Conservation (phyloP, 2,329 filamentous ascomycete species). For the Phaeophleospora eucalypticola region DNA sequence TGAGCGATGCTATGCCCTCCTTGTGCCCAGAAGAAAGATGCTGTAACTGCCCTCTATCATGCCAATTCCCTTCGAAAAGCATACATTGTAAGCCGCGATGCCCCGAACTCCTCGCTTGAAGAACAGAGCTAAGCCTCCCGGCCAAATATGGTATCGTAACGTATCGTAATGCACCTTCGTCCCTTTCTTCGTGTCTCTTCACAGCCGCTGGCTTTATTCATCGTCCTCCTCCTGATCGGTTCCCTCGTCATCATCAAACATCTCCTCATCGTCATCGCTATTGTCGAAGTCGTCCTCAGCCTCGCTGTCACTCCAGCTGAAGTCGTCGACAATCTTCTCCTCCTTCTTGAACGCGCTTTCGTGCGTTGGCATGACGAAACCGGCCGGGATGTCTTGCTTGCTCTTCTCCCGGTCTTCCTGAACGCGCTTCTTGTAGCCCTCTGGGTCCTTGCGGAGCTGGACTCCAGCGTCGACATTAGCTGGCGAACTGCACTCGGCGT, state of each 20-base stretch:
- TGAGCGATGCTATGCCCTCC: neutral
- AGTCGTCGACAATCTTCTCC: constrained; percentile 57
- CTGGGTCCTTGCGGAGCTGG: constrained; percentile 70
- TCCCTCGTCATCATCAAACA: constrained; percentile 57
- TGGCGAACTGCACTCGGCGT: constrained; percentile 87
- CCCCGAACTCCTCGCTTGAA: constrained; percentile 27
- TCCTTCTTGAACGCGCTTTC: constrained; percentile 58
- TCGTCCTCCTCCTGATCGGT: constrained; percentile 56
- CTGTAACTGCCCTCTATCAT: neutral
- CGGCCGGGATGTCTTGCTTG: constrained; percentile 73
- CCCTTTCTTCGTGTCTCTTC: too few species aligned
- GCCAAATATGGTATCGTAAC: constrained; percentile 5
- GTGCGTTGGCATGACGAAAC: constrained; percentile 75
- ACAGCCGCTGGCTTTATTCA: too few species aligned
- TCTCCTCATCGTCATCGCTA: constrained; percentile 57
- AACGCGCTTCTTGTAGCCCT: constrained; percentile 66
- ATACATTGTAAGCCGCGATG: neutral
- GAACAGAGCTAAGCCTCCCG: constrained; percentile 12
- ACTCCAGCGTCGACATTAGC: constrained; percentile 93
- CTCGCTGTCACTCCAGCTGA: constrained; percentile 60
- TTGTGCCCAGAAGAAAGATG: neutral
- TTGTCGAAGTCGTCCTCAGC: constrained; percentile 71
- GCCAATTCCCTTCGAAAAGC: neutral
- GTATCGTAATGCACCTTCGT: constrained; percentile 1
- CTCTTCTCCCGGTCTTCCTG: constrained; percentile 66